Base-by-base conservation (phyloP, 192 early-diverging fungal genomes). In the Entomortierella parvispora region DNA sequence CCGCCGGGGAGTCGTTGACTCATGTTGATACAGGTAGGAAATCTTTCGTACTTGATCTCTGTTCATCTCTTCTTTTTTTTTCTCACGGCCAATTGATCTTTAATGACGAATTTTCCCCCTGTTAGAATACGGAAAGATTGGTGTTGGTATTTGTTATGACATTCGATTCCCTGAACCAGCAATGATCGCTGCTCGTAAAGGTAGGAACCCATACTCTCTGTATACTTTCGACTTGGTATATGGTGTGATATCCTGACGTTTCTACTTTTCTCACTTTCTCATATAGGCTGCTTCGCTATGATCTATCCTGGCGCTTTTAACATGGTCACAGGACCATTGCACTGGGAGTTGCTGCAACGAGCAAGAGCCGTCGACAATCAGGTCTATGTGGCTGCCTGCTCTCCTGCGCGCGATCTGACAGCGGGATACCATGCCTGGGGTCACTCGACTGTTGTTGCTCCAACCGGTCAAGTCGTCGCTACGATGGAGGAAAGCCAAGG, bases 251-350 rank as follows among this genome's bases (percentile, higher is more conserved):
- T 33, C 15, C 32, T 10, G 15, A n/a, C 50, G 37, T 25, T 23
- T 43, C 0, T 45, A 10, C 17, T 53, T 28, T 34, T 2, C n/a
- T n/a, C n/a, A n/a, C n/a, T n/a, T n/a, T n/a, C n/a, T n/a, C n/a
- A n/a, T n/a, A n/a, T 40, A 54, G 88, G 94, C 0, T 96, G 94
- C 65, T 74, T 97, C 23, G 91, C 88, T 18, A 97, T 99, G 96
- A 88, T 99, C 32, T 99, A 97, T 68, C 97, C 96, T 3, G 97
- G 95, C 2, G 96, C 96, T 0, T 98, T 98, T 81, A 99, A 98
- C 79, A 92, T 89, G 80, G 95, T 91, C 12, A 99, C 97, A 2
- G 97, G 97, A 20, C 96, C 96, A 1, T 58, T 97, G 71, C 95
- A 97, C 62, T 99, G 96, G 95, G 96, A 99, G 72, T 81, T 75